Base-by-base conservation (phyloP, 805 yeast genomes). In the Torulaspora microellipsoides region DNA sequence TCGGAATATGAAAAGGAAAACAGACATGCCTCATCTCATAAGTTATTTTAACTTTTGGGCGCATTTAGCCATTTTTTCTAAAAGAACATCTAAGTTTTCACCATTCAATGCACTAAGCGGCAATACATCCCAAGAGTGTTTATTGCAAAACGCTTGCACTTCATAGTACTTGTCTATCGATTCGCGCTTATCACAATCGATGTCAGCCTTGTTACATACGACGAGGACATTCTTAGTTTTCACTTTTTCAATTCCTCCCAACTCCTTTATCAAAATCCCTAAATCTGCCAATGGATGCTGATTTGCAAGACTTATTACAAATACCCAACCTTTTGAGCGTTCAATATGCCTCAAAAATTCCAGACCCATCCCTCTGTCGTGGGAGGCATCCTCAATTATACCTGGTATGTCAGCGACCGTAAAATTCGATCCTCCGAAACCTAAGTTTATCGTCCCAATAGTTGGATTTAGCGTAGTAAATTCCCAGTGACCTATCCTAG, bases 391-490 rank as follows among this genome's bases (percentile, higher is more conserved):
- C 62, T 81, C 75, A 47, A 93, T 85, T 35, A 93, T 84, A 6
- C 99, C 99, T 0, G 99, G 99, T 45, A 93, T 93, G 68, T 93
- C 99, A 1, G 98, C 98, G 1, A 93, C 97, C 0, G 96, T 86
- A 61, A 91, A 90, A 3, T 70, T 64, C 3, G 77, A 78, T 46
- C 74, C 73, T 51, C 81, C 85, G 2, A 83, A 75, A 1, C 83
- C 76, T 15, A 80, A 63, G 36, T 74, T 72, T 11, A 93, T 85
- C 0, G 97, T 91, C 3, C 99, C 99, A 38, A 93, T 78, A 0
- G 88, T 83, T 0, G 99, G 99, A 48, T 82, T 87, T 41, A 93
- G 67, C 0, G 99, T 93, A 0, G 99, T 93, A 60, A 93, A 93
- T 57, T 85, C 95, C 96, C 97, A 93, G 64, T 89, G 95, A 0